Evolutionary conservation across 495 filamentous ascomycete genomes (phyloP), one percentile per base, ranked within the genome.

Genomic region (Penicillium goetzii): DNA sequence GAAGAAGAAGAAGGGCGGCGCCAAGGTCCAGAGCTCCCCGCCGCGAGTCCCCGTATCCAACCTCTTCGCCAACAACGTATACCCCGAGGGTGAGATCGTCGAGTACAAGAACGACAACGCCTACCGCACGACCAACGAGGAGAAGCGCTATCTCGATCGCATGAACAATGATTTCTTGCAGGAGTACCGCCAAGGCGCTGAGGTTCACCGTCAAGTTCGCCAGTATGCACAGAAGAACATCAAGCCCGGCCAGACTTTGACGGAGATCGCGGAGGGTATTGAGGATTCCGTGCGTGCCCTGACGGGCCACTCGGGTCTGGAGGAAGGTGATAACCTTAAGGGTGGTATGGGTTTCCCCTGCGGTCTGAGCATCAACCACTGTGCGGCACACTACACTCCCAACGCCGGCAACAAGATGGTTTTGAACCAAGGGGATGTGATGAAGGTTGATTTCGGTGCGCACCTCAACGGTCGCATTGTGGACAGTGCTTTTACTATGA

Each of bases 101-200:
- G 91, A 93, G 64, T 86, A 86, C 74, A 74, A 81, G 63, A 83
- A 92, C 68, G 91, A 94, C 62, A 96, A 95, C 72, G 73, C 83
- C 49, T 90, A 88, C 71, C 90, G 92, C 57, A 95, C 89, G 28
- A 96, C 92, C 30, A 86, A 83, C 72, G 92, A 95, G 77, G 92
- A 97, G 80, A 91, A 93, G 78, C 86, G 92, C 58, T 90, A 95
- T 68, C 80, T 95, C 34, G 89, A 93, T 72, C 89, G 89, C 68
- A 84, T 93, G 78, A 88, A 93, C 77, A 89, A 85, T 70, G 90
- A 94, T 58, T 96, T 93, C 78, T 75, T 96, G 57, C 85, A 82
- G 38, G 92, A 97, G 69, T 96, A 96, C 72, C 90, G 93, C 65
- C 86, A 96, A 57, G 93, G 86, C 59, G 90, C 92, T 34, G 93